phyloP scores from a whole-genome alignment of 2,329 filamentous ascomycete species.

The Periconia sp. region DNA sequence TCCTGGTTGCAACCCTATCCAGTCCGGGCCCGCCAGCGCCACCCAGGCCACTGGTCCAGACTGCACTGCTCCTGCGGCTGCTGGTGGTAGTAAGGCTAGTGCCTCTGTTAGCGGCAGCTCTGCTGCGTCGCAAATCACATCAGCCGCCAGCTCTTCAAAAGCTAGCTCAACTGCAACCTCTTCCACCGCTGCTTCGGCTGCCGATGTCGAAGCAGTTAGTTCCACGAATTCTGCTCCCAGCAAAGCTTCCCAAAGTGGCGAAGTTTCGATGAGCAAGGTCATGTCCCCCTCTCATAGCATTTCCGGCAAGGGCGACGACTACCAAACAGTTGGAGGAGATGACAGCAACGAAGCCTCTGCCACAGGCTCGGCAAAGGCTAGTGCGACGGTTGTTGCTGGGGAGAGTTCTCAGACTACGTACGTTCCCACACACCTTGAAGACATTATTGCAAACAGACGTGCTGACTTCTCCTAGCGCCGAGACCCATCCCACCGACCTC shows the following conservation, averaged over 20 bases:
- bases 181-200: constrained; percentile 6
- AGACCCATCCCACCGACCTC: constrained; percentile 11
- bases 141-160: no score
- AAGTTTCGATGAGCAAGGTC: not conserved
- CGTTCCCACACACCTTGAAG: no score
- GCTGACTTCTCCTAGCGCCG: constrained; percentile 5
- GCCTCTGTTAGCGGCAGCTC: constrained; percentile 6
- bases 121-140: constrained; percentile 3
- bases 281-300: not conserved
- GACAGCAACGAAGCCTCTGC: not conserved
- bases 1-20: constrained; percentile 48
- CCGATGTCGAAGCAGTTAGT: constrained; percentile 11
- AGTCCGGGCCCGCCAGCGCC: constrained; percentile 40
- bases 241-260: constrained; percentile 1
- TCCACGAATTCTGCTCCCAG: constrained; percentile 9
- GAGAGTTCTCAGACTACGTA: no score
- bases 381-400: not conserved
- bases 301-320: not conserved
- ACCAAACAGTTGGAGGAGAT: not conserved
- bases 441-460: not conserved
- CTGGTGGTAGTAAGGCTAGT: constrained; percentile 7
- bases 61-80: constrained; percentile 27
- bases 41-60: constrained; percentile 32
- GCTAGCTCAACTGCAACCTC: constrained; percentile 14
- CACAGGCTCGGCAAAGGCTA: not conserved